Base-by-base conservation (phyloP, 2,329 filamentous ascomycete genomes). In the Coniella lustricola region DNA sequence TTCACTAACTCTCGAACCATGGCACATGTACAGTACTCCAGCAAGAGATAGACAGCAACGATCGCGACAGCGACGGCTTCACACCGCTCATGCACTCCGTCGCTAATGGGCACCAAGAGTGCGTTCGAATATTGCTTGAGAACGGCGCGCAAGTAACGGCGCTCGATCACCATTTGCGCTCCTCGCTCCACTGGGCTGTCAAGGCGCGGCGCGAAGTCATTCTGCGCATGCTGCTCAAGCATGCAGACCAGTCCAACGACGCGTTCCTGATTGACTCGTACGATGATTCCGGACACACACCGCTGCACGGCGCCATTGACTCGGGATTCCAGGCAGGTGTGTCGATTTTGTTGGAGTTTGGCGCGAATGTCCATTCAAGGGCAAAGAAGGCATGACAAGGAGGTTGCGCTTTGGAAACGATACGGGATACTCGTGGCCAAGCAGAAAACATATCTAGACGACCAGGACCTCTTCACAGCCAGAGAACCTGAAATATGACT, bases 71-170 rank as follows among this genome's bases (percentile, higher is more conserved):
- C 51, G 55, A 60, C n/a, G 56, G 56, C 1, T 35, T 53, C 20
- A 60, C 59, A 9, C 54, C 57, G 0, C 49, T 60, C n/a, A 55
- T 57, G 22, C 51, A 58, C 39, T 55, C 54, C 7, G 40, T 50
- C 14, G 53, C 55, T 2, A 51, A 45, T 13, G 59, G 55, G 1
- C 45, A 56, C 44, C 53, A 55, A 13, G 55, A 54, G 12, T 50
- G 53, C 0, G 44, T 49, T 13, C 14, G 25, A 13, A 48, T 42
- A 36, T 46, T 60, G 34, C 52, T 59, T 3, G 14, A 20, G 3
- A 25, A 50, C 41, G 58, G 56, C 3, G 55, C 56, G 7, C 25
- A 39, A 9, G 42, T 59, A 7, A 36, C 21, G 20, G 18, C 41
- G 13, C 38, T 44, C 25, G 43, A 47, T n/a, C 32, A 37, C 18